Evolutionary conservation across 2,329 filamentous ascomycete genomes (phyloP), one percentile per base, ranked within the genome.

Genomic region (Thielaviopsis cerberus): DNA sequence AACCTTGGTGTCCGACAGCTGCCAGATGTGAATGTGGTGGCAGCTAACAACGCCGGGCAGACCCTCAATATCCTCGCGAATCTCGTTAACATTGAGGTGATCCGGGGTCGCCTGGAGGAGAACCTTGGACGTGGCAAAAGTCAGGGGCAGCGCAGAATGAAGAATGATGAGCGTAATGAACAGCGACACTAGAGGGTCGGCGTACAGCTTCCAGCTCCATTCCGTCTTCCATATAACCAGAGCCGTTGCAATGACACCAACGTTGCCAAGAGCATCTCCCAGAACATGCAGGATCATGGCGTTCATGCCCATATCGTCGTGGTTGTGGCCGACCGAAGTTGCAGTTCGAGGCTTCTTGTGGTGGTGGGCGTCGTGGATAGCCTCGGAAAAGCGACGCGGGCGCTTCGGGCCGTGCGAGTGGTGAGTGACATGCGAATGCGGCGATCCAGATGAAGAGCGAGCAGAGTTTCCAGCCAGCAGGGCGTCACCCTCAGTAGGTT

Each of bases 21-120:
- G 91, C 92, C 92, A 98, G 62, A 98, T 89, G 68, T 98, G 92
- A 23, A 98, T 78, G 69, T 98, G 91, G 71, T 98, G 92, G 67
- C 89, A 95, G 68, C 86, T 88, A 61, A 92, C 75, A 53, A 98
- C 86, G 50, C 90, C 90, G 0, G 86, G 85, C 5, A 98, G 80
- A 17, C 79, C 73, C 67, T 90, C 81, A 57, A 98, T 95, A 68
- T 98, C 92, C 63, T 91, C 84, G 63, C 88, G 86, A 69, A 98
- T 91, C 61, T 97, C 87, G 63, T 90, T 85, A 59, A 96, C 81
- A 64, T 84, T 83, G 65, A 98, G 83, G 57, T 91, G 86, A 60
- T 89, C 84, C 0, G 92, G 92, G 0, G 92, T 94, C 1, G 91
- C 92, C 71, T 98, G 92, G 0, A 98, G 79, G 15, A 98, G 79